Conservation (phyloP, 1,284 basidiomycete species). For the Pseudozyma hubeiensis region DNA sequence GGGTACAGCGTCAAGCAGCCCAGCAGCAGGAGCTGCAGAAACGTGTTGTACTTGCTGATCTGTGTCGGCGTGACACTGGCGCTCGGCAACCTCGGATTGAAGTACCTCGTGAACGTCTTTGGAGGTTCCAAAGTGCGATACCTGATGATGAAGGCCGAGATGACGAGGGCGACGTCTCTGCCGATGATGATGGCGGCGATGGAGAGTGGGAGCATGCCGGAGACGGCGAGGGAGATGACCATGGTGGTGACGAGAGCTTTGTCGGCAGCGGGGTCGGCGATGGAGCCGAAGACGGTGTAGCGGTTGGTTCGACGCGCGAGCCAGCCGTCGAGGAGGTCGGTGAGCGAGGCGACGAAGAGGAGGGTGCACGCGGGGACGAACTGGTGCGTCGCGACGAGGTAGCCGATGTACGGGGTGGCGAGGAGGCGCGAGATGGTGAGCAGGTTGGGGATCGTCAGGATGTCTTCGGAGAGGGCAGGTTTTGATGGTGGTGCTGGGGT, state of each 20-base stretch:
- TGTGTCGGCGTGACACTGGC: slow-evolving; percentile 90
- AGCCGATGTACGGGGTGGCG: slow-evolving; percentile 89
- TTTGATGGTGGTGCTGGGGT: slow-evolving; percentile 65
- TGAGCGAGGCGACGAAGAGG: slow-evolving; percentile 87
- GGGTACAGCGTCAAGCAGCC: slow-evolving; percentile 87
- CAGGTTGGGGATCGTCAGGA: slow-evolving; percentile 93
- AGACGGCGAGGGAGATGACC: slow-evolving; percentile 84
- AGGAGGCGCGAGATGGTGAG: slow-evolving; percentile 87
- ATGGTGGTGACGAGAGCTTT: slow-evolving; percentile 95
- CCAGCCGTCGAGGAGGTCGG: slow-evolving; percentile 91
- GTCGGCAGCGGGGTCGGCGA: slow-evolving; percentile 96
- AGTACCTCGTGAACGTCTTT: slow-evolving; percentile 90
- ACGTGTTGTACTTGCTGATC: slow-evolving; percentile 79
- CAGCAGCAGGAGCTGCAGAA: slow-evolving; percentile 89
- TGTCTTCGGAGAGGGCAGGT: slow-evolving; percentile 77
- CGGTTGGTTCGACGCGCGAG: slow-evolving; percentile 82
- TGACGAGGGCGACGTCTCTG: slow-evolving; percentile 84
- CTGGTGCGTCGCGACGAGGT: slow-evolving; percentile 87
- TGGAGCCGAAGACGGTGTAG: slow-evolving; percentile 85
- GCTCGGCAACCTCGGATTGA: slow-evolving; percentile 92
- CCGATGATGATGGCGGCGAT: slow-evolving; percentile 88
- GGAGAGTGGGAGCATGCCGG: slow-evolving; percentile 84
- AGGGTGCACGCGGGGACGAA: slow-evolving; percentile 83
- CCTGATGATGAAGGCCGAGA: slow-evolving; percentile 93
- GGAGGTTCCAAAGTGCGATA: slow-evolving; percentile 88